Conservation (phyloP, 306 rosid species). For the Crataegus laevigata region DNA sequence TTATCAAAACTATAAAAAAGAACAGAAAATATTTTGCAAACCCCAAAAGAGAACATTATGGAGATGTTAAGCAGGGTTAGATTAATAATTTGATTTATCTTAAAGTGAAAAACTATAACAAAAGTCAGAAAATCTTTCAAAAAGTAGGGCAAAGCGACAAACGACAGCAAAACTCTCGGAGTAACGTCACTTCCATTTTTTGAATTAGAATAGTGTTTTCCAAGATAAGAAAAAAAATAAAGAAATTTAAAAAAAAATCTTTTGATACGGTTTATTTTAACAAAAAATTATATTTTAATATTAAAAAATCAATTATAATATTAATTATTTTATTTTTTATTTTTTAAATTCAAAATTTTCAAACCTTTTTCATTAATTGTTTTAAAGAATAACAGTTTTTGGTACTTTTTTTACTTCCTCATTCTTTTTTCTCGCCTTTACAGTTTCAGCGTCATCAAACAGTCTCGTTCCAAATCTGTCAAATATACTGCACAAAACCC, state of each 20-base stretch:
- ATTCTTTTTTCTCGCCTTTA: conserved; percentile 25
- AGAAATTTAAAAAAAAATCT: too few relatives aligned
- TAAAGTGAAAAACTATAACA: neutral
- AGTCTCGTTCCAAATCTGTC: conserved; percentile 34
- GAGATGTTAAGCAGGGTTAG: neutral
- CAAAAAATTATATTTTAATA: too few relatives aligned
- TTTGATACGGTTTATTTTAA: too few relatives aligned
- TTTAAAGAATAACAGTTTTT: too few relatives aligned
- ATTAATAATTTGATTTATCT: neutral
- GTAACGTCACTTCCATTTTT: neutral
- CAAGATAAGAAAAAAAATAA: too few relatives aligned
- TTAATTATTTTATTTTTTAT: too few relatives aligned
- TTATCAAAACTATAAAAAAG: neutral
- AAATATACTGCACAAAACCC: conserved; percentile 30
- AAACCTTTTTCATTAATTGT: too few relatives aligned
- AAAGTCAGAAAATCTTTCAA: neutral
- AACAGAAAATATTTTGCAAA: neutral
- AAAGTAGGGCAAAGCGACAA: neutral
- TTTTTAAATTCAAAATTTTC: too few relatives aligned
- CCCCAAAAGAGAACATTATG: neutral
- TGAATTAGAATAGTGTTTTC: neutral
- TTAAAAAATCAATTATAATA: too few relatives aligned
- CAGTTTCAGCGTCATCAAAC: conserved; percentile 40
- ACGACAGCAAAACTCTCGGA: neutral
- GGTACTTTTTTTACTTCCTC: conserved; percentile 5